Base-by-base conservation (phyloP, 148 eudicot species). In the Euryodendron excelsum region DNA sequence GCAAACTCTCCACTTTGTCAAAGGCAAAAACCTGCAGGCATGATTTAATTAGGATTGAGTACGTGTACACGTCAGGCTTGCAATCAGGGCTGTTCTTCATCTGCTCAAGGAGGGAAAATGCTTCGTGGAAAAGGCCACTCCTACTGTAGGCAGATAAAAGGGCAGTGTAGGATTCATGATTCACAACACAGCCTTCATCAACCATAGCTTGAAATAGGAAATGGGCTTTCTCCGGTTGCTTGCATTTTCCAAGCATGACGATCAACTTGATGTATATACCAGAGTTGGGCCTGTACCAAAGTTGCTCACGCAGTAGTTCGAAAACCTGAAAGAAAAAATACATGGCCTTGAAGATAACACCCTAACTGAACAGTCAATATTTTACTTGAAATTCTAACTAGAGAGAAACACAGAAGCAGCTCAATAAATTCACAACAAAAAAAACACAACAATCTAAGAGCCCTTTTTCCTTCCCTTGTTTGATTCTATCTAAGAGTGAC, bases 161-260 rank as follows among this genome's bases (percentile, higher is more conserved):
- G 82, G 98, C 97, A 79, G 98, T 94, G 85, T 87, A 94, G 5
- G 91, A 85, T 85, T 90, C 98, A 73, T 71, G 89, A 69, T 84
- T 86, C 70, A 87, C 79, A n/a, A 63, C 65, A 78, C 96, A 92
- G n/a, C 98, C 97, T 84, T 92, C 97, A 31, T 92, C 96, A 68
- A 86, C 74, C 97, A 94, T 92, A 55, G 74, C 86, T 71, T 88
- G 89, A 82, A 92, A 94, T 28, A 94, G 74, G 47, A 80, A 81
- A 58, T 80, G 87, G 23, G 98, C 98, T 70, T 86, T 91, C 78
- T 90, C 88, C 8, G 98, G 96, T 86, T 92, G 92, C 88, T 89
- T 92, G 82, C 97, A 92, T 84, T 94, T 94, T 71, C 98, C 98
- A 75, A 94, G 97, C 96, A 94, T 92, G 77, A 90, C 94, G 69